Percentiles rank a stretch among this genome's conserved stretches.
Conservation (phyloP, 2,329 filamentous ascomycete species). For the Venturia asperata region DNA sequence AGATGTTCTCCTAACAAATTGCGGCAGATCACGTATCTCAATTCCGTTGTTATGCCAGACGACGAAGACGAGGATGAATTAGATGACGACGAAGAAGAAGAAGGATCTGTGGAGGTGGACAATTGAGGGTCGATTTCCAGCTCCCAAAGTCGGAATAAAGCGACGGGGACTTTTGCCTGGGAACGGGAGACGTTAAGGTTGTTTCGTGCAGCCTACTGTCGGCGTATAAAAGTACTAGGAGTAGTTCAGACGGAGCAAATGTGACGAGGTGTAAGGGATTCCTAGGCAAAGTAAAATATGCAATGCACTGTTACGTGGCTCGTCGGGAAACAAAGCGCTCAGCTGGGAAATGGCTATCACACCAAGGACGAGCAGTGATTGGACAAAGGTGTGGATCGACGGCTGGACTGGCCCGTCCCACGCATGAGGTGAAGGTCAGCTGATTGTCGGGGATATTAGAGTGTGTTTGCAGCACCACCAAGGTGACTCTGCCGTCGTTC, state of each 20-base stretch:
- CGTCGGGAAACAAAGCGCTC: slow-evolving; percentile 10
- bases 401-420: not conserved
- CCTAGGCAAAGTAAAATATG: not conserved
- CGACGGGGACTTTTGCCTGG: not conserved
- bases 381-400: not conserved
- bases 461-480: not conserved
- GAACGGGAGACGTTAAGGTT: not conserved
- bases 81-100: slow-evolving; percentile 21
- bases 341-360: not conserved
- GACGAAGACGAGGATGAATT: slow-evolving; percentile 27
- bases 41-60: slow-evolving; percentile 45
- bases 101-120: slow-evolving; percentile 12
- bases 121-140: not conserved
- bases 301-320: slow-evolving; percentile 12
- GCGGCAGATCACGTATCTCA: slow-evolving; percentile 44
- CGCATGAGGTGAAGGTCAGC: not conserved
- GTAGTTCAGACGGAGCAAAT: not conserved
- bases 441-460: not conserved
- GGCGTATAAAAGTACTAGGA: slow-evolving; percentile 1
- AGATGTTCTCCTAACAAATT: slow-evolving; percentile 17
- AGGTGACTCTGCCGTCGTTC: not conserved
- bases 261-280: not conserved
- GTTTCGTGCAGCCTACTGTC: not conserved
- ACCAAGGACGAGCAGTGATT: slow-evolving; percentile 3
- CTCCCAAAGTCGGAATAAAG: not conserved